Percentiles rank a stretch among this genome's conserved stretches.
These are phyloP conservation scores for Zea mays DNA, from an alignment of 176 grass and related monocot species.

Conservation along the genomic window Zm-B73-REFERENCE-NAM-5.0 NC_050096.1:306113501-306114000, in stretches of 20 bases:
- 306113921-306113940: neutral
- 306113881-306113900: no score
- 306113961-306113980: neutral
- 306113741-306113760: neutral
- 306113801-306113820: no score
- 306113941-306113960: slow-evolving; percentile 3
- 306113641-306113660: neutral
- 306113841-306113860: no score
- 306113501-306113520: neutral
- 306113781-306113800: no score
- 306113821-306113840: no score
- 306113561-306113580: neutral
- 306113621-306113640: neutral
- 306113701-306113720: neutral
- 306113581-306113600: neutral
- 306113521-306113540: neutral
- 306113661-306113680: neutral
- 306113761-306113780: slow-evolving; percentile 6
- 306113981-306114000: slow-evolving; percentile 35
- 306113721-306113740: neutral
- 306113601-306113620: neutral
- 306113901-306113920: neutral
- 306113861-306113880: no score
- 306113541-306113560: neutral
- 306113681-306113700: neutral